These are phyloP conservation scores for Andrographis paniculata DNA, from an alignment of 305 asterid genomes.

Conservation along the genomic window DNA sequence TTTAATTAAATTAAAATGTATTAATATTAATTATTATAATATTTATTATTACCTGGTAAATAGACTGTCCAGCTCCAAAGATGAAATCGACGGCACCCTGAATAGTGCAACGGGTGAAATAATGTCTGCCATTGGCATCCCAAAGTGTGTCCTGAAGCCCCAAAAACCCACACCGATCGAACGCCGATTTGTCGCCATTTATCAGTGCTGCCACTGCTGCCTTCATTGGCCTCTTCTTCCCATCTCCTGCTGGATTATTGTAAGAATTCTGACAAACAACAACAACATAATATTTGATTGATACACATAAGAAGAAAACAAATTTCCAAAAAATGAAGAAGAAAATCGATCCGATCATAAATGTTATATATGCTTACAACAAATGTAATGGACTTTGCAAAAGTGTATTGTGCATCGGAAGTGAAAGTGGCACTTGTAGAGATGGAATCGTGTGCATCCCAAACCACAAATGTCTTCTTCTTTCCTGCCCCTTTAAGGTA, in stretches of 20 bases:
- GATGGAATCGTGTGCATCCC: conserved; percentile 25
- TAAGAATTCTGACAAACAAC: conserved; percentile 72
- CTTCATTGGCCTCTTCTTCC: conserved; percentile 16
- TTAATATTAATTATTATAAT: not conserved
- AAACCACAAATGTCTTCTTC: conserved; percentile 24
- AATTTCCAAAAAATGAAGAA: not conserved
- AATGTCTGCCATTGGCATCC: conserved; percentile 65
- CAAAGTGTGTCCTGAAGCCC: conserved; percentile 67
- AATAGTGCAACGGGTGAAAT: conserved; percentile 43
- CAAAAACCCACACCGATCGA: conserved; percentile 39
- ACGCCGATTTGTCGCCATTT: conserved; percentile 53
- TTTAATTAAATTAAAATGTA: not conserved
- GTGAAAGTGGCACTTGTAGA: conserved; percentile 29
- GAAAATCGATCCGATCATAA: too few species aligned
- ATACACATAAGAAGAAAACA: not conserved
- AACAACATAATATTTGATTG: too few species aligned
- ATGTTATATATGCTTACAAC: too few species aligned
- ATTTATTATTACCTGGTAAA: conserved; percentile 45
- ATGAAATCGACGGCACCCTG: conserved; percentile 71
- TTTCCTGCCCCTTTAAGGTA: conserved; percentile 43
- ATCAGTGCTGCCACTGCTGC: conserved; percentile 55
- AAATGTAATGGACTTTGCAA: conserved; percentile 39
- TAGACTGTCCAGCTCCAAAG: conserved; percentile 68
- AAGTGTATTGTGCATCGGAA: conserved; percentile 35
- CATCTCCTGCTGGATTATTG: conserved; percentile 39